Base-by-base conservation (phyloP, 2,329 filamentous ascomycete species). In the Trichoderma sp. region DNA sequence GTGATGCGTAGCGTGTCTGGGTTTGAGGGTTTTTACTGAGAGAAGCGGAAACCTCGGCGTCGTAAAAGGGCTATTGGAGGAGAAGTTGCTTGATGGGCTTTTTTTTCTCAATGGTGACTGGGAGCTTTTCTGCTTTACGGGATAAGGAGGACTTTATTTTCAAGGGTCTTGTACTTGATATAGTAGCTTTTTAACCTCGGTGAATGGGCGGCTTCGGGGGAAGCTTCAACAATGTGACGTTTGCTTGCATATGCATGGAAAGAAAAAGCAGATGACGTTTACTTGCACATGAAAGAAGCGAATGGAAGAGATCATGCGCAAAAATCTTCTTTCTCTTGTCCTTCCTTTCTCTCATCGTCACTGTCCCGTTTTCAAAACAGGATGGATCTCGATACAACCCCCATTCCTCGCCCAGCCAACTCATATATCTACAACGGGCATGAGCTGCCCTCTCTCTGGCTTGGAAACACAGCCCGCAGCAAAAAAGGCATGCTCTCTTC, bases 381-480 rank as follows among this genome's bases (percentile, higher is more conserved):
- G 57, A 19, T 48, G n/a, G 47, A 56, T 19, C 28, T 39, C 21
- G 19, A 34, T n/a, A 50, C 21, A 17, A 28, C 30, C 34, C 10
- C 34, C 3, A 1, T 3, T 39, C 19, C 44, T 43, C 57, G 28
- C 24, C 19, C 34, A 39, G 34, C 12, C 34, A 14, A 10, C 4
- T 10, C 47, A 62, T 52, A 65, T 47, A 34, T 66, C 64, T 66
- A 66, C 64, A 66, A 39, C 50, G 63, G 50, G 50, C 64, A 48
- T 44, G 44, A 34, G 21, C 51, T 39, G 34, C 7, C 7, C 34
- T 43, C 57, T 43, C 57, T 48, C 52, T 43, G 43, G 50, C 45
- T 60, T 24, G 3, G 3, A 47, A 55, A 45, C 61, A 60, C 63
- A 55, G 60, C 54, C 34, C 34, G 12, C 10, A 39, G 34, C 34